phyloP scores from a whole-genome alignment of 495 filamentous ascomycete genomes.

The Rusavskia elegans region DNA sequence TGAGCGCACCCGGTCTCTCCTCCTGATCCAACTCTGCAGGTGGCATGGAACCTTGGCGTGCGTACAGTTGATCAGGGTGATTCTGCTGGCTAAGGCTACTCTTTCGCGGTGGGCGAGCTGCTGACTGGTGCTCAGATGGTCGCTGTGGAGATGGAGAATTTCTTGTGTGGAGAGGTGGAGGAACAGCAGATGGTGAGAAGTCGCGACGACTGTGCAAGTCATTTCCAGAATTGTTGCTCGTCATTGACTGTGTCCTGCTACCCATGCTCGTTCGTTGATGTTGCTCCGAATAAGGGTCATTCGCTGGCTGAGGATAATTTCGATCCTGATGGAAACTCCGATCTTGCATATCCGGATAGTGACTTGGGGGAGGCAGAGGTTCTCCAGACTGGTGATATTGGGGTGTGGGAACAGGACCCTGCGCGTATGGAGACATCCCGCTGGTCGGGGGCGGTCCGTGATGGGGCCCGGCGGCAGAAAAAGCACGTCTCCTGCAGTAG shows the following conservation, averaged over 20 bases:
- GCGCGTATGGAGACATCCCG: background rate
- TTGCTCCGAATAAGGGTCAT: conserved; percentile 3
- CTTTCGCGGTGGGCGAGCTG: conserved; percentile 38
- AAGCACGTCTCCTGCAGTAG: conserved; percentile 11
- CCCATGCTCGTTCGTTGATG: conserved; percentile 4
- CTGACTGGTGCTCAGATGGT: background rate
- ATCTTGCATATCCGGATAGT: background rate
- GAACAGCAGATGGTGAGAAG: conserved; percentile 24
- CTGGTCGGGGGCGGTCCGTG: conserved; percentile 1
- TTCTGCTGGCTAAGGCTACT: conserved; percentile 39
- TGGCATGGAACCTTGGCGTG: conserved; percentile 12
- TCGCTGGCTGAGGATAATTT: background rate
- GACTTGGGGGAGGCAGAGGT: background rate
- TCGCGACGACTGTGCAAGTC: conserved; percentile 22
- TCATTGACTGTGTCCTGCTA: conserved; percentile 13
- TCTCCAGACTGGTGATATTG: background rate
- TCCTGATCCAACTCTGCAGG: conserved; percentile 7
- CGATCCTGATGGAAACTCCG: background rate
- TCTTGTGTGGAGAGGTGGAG: conserved; percentile 19
- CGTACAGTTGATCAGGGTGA: conserved; percentile 13
- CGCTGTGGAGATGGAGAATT: conserved; percentile 10
- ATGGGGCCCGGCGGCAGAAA: conserved; percentile 17
- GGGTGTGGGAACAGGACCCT: background rate
- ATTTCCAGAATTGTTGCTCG: conserved; percentile 10
- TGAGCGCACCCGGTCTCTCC: background rate